phyloP scores from a whole-genome alignment of 2,329 filamentous ascomycete genomes.

The Nothophoma quercina region DNA sequence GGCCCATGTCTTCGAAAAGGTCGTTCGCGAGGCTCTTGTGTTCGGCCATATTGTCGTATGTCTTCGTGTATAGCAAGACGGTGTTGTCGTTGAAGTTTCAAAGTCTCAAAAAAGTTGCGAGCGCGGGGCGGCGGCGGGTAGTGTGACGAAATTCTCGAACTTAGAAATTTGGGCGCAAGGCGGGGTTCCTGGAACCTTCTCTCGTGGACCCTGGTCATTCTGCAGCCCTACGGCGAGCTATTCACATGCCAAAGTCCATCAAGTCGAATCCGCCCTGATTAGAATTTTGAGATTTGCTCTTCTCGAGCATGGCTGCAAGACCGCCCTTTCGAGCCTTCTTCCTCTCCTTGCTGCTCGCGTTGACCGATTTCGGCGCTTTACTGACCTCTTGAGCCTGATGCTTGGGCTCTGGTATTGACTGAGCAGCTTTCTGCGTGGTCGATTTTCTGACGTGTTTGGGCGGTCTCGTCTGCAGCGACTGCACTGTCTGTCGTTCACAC shows the following conservation, averaged over 20 bases:
- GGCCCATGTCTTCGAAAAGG: conserved; percentile 61
- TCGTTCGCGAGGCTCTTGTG: conserved; percentile 53
- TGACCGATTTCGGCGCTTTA: conserved; percentile 48
- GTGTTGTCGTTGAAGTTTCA: conserved; percentile 1
- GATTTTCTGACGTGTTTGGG: conserved; percentile 28
- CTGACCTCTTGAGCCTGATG: conserved; percentile 18
- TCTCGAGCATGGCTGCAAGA: conserved; percentile 62
- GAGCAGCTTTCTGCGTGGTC: conserved; percentile 3
- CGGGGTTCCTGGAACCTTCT: conserved; percentile 20
- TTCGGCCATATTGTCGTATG: conserved; percentile 40
- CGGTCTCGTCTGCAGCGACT: conserved; percentile 27
- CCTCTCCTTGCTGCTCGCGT: conserved; percentile 61
- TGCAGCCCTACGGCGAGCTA: conserved; percentile 40
- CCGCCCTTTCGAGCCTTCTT: conserved; percentile 63
- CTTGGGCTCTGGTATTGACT: conserved; percentile 2
- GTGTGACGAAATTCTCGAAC: conserved; percentile 38
- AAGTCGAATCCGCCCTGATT: conserved; percentile 55
- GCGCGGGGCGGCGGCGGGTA: conserved; percentile 14
- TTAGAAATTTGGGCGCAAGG: conserved; percentile 31
- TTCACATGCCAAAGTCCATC: conserved; percentile 62
- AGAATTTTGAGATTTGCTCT: conserved; percentile 49
- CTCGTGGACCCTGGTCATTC: conserved; percentile 23
- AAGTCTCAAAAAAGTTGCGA: conserved; percentile 5
- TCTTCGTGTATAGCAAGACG: background rate
- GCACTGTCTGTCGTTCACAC: conserved; percentile 44